Conservation (phyloP, 73 alveolate genomes). For the Paramecium bursaria region DNA sequence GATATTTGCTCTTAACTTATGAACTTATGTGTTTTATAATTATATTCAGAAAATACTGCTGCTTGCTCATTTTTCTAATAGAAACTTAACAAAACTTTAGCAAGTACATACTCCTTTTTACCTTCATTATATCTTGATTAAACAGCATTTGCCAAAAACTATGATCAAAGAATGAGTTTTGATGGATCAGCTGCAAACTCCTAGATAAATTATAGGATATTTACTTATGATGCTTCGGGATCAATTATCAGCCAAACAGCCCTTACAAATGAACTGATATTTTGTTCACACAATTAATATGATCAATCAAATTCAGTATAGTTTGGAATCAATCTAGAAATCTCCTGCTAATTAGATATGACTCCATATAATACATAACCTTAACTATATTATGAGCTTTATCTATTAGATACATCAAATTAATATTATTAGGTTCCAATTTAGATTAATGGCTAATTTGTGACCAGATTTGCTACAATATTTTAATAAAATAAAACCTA, state of each 20-base stretch:
- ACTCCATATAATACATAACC: not conserved
- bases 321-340: slow-evolving; percentile 26
- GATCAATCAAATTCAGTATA: slow-evolving; percentile 26
- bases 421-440: not conserved
- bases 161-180: slow-evolving; percentile 7
- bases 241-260: slow-evolving; percentile 9
- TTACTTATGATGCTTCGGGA: not conserved
- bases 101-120: not conserved
- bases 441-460: not conserved
- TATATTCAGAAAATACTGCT: not conserved
- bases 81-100: not conserved
- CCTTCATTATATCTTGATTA: not conserved
- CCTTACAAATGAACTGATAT: slow-evolving; percentile 25
- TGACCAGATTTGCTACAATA: not conserved
- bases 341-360: slow-evolving; percentile 27
- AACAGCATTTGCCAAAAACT: slow-evolving; percentile 15
- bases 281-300: slow-evolving; percentile 31
- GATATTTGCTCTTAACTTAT: too few relatives aligned
- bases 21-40: slow-evolving; percentile 10
- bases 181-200: not conserved
- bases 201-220: not conserved
- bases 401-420: slow-evolving; percentile 4
- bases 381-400: slow-evolving; percentile 23
- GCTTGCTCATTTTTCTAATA: not conserved
- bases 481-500: not conserved